Percentiles rank a stretch among this genome's conserved stretches.
These are phyloP conservation scores for Salmacisia buchloeana DNA, from an alignment of 1,284 basidiomycete species.

Conservation along the genomic window DNA sequence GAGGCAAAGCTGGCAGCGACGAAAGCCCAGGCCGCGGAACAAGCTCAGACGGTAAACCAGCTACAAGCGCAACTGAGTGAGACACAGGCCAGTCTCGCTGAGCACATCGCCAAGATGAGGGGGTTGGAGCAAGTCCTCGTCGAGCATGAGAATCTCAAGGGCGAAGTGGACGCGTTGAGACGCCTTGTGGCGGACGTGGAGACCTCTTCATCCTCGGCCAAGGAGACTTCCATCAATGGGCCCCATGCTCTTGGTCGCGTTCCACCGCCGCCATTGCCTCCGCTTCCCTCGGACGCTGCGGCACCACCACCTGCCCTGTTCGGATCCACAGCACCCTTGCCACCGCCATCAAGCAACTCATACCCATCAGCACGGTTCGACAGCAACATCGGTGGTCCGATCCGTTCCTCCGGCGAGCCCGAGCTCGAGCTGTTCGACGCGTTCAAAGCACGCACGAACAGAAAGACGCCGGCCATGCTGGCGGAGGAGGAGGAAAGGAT, in stretches of 20 bases:
- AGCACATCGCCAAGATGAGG: slow-evolving; percentile 78
- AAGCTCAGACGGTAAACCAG: slow-evolving; percentile 46
- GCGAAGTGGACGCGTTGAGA: slow-evolving; percentile 62
- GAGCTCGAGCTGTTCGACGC: slow-evolving; percentile 1
- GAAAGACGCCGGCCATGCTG: not conserved
- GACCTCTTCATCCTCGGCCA: not conserved
- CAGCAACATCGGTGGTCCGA: not conserved
- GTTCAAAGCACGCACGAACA: not conserved
- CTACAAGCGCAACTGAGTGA: slow-evolving; percentile 79
- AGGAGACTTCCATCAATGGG: slow-evolving; percentile 17
- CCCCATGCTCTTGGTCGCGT: not conserved
- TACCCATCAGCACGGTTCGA: not conserved
- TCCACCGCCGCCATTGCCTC: not conserved
- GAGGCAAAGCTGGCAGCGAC: not conserved
- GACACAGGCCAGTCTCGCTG: slow-evolving; percentile 72
- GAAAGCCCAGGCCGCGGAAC: not conserved
- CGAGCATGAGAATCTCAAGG: slow-evolving; percentile 79
- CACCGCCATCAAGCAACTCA: not conserved
- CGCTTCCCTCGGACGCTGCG: not conserved
- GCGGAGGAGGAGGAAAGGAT: slow-evolving; percentile 6
- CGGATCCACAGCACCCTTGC: not conserved
- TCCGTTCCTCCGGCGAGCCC: not conserved
- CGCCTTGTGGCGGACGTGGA: slow-evolving; percentile 49
- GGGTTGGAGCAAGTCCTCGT: slow-evolving; percentile 70
- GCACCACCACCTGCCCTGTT: not conserved